Base-by-base conservation (phyloP, 2,329 filamentous ascomycete species). In the Penicillium sp. region DNA sequence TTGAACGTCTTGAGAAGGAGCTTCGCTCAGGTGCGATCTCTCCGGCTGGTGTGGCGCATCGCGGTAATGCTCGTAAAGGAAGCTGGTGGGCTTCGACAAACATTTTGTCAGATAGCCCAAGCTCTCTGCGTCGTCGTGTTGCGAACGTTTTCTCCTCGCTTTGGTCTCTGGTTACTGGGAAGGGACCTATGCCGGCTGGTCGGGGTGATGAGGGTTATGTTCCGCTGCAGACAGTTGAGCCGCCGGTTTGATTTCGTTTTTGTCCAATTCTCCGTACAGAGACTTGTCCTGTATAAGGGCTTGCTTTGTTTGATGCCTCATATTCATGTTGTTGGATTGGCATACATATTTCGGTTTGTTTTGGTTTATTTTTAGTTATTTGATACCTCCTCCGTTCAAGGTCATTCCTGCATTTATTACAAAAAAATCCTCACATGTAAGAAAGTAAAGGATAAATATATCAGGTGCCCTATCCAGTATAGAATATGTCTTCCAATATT, bases 1-100 rank as follows among this genome's bases (percentile, higher is more conserved):
- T 89, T 63, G 83, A 84, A 7, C 79, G 81, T 15, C 78, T 88
- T 33, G 85, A 88, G 64, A 81, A 82, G 63, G 83, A 83, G 54
- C 79, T 81, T 25, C 62, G 66, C n/a, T 63, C 65, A 36, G 69
- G 69, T 21, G 44, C 60, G 16, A 60, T 72, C 31, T 51, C 62
- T 27, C 36, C 49, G 3, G 40, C 46, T 47, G 47, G 49, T 54
- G 51, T 31, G 55, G 55, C 23, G 38, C 51, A 48, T 21, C 49
- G 58, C 16, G 49, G 53, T 19, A 61, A 65, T 58, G 21, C 50
- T 27, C 57, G 60, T 25, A 63, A 63, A 50, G 63, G 62, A 50
- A 68, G 58, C 60, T 70, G 68, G 71, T 75, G 72, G 70, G 54
- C 60, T 13, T 66, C 71, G 48, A 65, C 69, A 38, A 65, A 63